Evolutionary conservation across 2,329 filamentous ascomycete genomes (phyloP), one percentile per base, ranked within the genome.

Genomic region (Phialophora verrucosa): DNA sequence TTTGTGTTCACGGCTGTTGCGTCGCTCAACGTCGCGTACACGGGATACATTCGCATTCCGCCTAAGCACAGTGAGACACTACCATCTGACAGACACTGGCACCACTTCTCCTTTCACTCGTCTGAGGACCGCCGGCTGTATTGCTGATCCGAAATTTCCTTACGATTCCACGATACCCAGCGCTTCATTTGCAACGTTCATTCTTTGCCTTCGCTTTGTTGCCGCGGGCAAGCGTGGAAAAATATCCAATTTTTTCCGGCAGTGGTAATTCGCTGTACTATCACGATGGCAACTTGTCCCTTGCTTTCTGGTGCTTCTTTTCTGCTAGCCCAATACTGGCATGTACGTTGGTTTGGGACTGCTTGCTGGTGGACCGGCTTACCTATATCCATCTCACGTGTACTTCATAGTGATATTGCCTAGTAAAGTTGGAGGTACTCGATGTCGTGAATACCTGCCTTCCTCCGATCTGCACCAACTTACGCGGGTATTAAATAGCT

Each of bases 151-250:
- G 10, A 51, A 23, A 27, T 11, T 51, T 8, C 8, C 10, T 23
- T 51, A 51, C 49, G 49, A 51, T 10, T 27, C 4, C 49, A 51
- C 14, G 49, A 51, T 27, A 51, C 20, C 47, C 49, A 51, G 25
- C 49, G 20, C 47, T 51, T 51, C 49, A 23, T 23, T 51, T 14
- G 20, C 49, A 29, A 23, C 23, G 49, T 23, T 23, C 20, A 14
- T 8, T 5, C 10, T 51, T 17, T 51, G 17, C 20, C 20, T 27
- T 14, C 10, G 1, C 14, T 42, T 17, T 4, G 14, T 42, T 42
- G 35, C 35, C 14, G 1, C n/a, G n/a, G n/a, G 14, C 14, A 7
- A 7, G 35, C 35, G 35, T 17, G 35, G 4, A 17, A 17, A 3
- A 42, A 17, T 5, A 8, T 17, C 14, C 35, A 17, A 14, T 42